Evolutionary conservation across 1,284 basidiomycete genomes (phyloP).

Genomic region (Cryptococcus deneoformans): DNA sequence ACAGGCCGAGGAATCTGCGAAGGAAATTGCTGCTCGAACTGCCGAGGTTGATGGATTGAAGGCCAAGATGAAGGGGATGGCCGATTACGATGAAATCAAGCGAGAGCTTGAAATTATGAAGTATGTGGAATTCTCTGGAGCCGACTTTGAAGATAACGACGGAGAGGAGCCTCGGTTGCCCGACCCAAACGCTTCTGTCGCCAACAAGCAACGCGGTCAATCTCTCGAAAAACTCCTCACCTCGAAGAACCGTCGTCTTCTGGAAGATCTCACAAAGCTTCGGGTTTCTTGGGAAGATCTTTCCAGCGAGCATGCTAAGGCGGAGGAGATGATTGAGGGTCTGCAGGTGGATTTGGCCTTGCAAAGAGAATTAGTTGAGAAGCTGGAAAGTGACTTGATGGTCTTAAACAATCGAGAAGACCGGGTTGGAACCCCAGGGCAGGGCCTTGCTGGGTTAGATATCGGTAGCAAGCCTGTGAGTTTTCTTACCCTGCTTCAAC

Average conservation of each 20-base stretch:
- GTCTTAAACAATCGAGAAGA: slow-evolving; percentile 56
- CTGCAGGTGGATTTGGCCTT: slow-evolving; percentile 69
- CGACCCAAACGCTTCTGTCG: slow-evolving; percentile 80
- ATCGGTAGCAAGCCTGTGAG: slow-evolving; percentile 57
- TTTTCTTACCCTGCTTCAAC: not conserved
- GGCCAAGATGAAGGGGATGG: slow-evolving; percentile 65
- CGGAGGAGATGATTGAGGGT: slow-evolving; percentile 60
- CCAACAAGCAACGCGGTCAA: slow-evolving; percentile 67
- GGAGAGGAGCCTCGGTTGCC: slow-evolving; percentile 57
- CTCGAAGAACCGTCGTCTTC: slow-evolving; percentile 89
- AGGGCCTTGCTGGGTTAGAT: slow-evolving; percentile 66
- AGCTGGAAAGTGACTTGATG: slow-evolving; percentile 85
- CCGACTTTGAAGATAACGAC: slow-evolving; percentile 65
- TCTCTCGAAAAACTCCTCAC: slow-evolving; percentile 88
- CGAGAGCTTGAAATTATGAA: slow-evolving; percentile 96
- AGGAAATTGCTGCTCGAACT: slow-evolving; percentile 60
- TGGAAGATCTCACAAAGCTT: slow-evolving; percentile 89
- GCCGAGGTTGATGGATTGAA: slow-evolving; percentile 66
- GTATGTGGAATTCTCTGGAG: slow-evolving; percentile 90
- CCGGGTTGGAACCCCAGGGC: slow-evolving; percentile 22
- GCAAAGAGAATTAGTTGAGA: slow-evolving; percentile 76
- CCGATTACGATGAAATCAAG: slow-evolving; percentile 93
- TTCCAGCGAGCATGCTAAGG: slow-evolving; percentile 61
- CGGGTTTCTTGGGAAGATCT: slow-evolving; percentile 79
- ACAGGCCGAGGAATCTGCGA: slow-evolving; percentile 60